Evolutionary conservation across 2,329 filamentous ascomycete genomes (phyloP).

Genomic region (Akanthomyces uredinophilus): DNA sequence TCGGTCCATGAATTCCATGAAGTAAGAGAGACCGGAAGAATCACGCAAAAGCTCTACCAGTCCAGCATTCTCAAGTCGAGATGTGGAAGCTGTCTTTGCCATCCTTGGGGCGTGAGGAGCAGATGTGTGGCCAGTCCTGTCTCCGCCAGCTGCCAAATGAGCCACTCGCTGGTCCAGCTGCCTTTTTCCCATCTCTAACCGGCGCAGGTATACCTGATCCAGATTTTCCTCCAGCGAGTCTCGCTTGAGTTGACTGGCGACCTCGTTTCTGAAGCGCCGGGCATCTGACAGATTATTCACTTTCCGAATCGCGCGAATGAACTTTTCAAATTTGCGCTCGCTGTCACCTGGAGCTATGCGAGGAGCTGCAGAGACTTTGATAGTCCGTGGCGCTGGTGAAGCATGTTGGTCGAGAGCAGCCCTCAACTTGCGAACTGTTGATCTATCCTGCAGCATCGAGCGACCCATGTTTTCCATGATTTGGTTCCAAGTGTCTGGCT

Average conservation of each 20-base stretch:
- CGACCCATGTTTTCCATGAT: constrained; percentile 85
- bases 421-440: constrained; percentile 85
- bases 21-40: constrained; percentile 87
- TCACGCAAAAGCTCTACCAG: constrained; percentile 84
- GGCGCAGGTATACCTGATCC: constrained; percentile 80
- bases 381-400: constrained; percentile 65
- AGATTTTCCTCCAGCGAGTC: constrained; percentile 73
- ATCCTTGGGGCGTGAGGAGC: constrained; percentile 23
- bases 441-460: constrained; percentile 87
- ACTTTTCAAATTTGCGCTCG: constrained; percentile 90
- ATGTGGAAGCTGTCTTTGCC: constrained; percentile 36
- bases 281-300: constrained; percentile 91
- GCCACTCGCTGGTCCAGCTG: constrained; percentile 86
- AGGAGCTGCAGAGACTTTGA: constrained; percentile 66
- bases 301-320: constrained; percentile 82
- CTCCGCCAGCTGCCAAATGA: constrained; percentile 66
- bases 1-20: constrained; percentile 99
- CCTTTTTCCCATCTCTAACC: constrained; percentile 86
- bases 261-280: constrained; percentile 83
- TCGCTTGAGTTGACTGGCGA: constrained; percentile 84
- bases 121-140: constrained; percentile 33
- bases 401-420: constrained; percentile 93
- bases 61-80: constrained; percentile 67
- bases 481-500: constrained; percentile 97
- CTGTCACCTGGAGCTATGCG: constrained; percentile 76